A percentile compares a stretch with the other conserved stretches of the same genome.
phyloP scores from a whole-genome alignment of 1,284 basidiomycete species.

The Leucoagaricus sp. region DNA sequence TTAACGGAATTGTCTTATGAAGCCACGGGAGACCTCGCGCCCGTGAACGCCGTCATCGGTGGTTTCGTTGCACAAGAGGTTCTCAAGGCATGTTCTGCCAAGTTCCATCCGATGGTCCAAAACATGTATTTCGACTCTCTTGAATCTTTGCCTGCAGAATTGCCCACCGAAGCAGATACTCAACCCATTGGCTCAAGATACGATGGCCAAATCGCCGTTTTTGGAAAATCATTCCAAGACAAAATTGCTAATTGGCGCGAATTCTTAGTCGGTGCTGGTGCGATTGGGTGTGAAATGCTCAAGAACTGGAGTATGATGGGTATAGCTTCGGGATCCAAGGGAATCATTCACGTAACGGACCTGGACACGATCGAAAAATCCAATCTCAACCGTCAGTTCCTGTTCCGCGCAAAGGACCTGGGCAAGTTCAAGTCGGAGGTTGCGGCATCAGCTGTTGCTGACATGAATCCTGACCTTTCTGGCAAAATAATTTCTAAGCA shows the following conservation, averaged over 20 bases:
- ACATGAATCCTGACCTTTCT: constrained; percentile 94
- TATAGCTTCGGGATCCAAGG: constrained; percentile 80
- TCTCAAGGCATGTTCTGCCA: constrained; percentile 95
- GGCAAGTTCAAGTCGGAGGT: constrained; percentile 99
- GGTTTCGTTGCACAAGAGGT: constrained; percentile 99
- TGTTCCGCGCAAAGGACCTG: constrained; percentile 96
- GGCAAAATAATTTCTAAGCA: constrained; percentile 91
- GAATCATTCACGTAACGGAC: constrained; percentile 93
- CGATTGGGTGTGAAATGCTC: constrained; percentile 99
- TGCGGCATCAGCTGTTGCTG: constrained; percentile 88
- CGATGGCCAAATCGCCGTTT: constrained; percentile 95
- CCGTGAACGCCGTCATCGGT: constrained; percentile 92
- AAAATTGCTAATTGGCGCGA: constrained; percentile 92
- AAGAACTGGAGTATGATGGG: constrained; percentile 99
- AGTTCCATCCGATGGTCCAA: constrained; percentile 98
- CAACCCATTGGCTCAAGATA: constrained; percentile 86
- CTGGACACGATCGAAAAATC: constrained; percentile 99
- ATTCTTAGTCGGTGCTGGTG: constrained; percentile 97
- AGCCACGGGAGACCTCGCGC: constrained; percentile 90
- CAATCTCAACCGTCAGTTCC: constrained; percentile 97
- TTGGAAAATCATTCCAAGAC: constrained; percentile 91
- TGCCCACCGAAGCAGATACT: constrained; percentile 86
- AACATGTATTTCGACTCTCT: constrained; percentile 97
- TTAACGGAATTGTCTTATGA: constrained; percentile 90
- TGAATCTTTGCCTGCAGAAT: constrained; percentile 81